A percentile compares a stretch with the other conserved stretches of the same genome.
These are phyloP conservation scores for Mercurialis annua DNA, from an alignment of 345 rosid species.

Conservation along the genomic window DNA sequence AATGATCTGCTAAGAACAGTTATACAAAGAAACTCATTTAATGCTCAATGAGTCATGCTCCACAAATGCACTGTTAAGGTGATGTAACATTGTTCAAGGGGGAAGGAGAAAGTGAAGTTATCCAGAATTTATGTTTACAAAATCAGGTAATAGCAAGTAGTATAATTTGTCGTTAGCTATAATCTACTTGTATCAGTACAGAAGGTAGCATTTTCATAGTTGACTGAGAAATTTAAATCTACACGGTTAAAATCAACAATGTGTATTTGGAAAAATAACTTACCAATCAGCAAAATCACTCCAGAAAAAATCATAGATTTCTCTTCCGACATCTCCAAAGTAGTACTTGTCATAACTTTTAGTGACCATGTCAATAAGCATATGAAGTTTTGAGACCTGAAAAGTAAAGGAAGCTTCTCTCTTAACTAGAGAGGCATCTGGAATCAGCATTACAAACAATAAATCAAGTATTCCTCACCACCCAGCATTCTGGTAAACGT, in stretches of 20 bases:
- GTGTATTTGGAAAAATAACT: constrained; percentile 5
- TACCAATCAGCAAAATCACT: constrained; percentile 98
- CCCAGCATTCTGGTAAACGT: constrained; percentile 93
- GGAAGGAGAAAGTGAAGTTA: background rate
- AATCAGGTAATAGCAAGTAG: too few species aligned
- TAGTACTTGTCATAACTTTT: constrained; percentile 76
- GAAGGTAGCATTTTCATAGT: background rate
- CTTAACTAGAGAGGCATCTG: background rate
- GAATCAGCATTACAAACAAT: constrained; percentile 1
- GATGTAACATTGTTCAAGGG: too few species aligned
- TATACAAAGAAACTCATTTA: too few species aligned
- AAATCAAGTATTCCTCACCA: constrained; percentile 47
- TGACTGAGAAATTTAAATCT: background rate
- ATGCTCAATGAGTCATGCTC: too few species aligned
- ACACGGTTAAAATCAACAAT: background rate
- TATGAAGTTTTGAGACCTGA: constrained; percentile 90
- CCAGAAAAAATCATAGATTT: constrained; percentile 93
- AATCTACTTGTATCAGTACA: background rate
- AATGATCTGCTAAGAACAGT: too few species aligned
- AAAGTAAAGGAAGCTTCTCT: constrained; percentile 6
- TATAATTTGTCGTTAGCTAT: background rate
- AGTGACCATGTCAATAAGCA: constrained; percentile 76
- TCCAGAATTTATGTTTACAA: background rate
- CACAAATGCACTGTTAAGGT: too few species aligned
- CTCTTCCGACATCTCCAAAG: constrained; percentile 96